Conservation (phyloP, 768 basidiomycete species). For the Rhodotorula babjevae region DNA sequence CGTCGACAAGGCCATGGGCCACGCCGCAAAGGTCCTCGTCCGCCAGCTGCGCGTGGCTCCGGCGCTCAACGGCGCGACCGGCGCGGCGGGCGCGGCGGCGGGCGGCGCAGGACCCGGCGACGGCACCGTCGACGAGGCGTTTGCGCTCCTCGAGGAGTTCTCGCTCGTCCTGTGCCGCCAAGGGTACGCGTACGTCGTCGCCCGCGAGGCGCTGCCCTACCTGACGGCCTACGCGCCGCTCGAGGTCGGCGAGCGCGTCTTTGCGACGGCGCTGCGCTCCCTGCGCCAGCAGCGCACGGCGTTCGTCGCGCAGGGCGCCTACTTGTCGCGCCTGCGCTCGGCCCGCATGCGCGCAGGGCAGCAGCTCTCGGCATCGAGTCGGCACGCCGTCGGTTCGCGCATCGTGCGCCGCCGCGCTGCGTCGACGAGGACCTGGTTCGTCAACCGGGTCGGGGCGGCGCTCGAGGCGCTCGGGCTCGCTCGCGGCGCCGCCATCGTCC, state of each 20-base stretch:
- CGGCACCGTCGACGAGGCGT: neutral
- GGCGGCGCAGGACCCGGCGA: neutral
- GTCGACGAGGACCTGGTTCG: neutral
- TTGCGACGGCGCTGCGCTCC: neutral
- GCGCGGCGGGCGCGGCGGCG: too few species aligned
- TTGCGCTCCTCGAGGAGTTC: neutral
- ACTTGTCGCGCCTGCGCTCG: neutral
- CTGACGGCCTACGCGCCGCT: neutral
- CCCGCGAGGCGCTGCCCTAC: neutral
- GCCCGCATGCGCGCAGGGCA: neutral
- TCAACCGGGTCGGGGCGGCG: neutral
- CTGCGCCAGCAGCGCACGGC: neutral
- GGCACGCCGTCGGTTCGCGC: too few species aligned
- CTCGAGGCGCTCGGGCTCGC: neutral
- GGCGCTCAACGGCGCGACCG: neutral
- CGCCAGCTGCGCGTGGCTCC: neutral
- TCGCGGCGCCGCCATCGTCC: neutral
- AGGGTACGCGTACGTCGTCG: slow-evolving; percentile 13
- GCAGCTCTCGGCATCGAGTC: too few species aligned
- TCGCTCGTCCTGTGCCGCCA: neutral
- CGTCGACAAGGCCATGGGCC: neutral
- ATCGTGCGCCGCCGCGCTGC: neutral
- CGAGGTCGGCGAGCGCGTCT: neutral
- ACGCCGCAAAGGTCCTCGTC: neutral
- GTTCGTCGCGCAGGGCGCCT: neutral